phyloP scores from a whole-genome alignment of 108 stramenopile species.

The Cyclotella choctawhatcheeana region DNA sequence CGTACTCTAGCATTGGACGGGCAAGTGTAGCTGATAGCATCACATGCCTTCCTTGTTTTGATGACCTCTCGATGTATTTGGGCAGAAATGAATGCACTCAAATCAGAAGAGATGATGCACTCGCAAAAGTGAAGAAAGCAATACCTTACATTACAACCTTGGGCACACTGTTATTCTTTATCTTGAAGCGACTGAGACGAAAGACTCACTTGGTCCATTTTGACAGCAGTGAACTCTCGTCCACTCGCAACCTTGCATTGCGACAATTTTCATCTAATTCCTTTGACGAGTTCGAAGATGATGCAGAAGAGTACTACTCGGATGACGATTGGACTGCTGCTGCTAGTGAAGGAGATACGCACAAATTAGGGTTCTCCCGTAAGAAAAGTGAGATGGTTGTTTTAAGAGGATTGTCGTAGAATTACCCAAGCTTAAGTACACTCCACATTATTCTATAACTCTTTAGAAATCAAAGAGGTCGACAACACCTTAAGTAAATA shows the following conservation, averaged over 20 bases:
- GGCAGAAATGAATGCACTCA: conserved; percentile 46
- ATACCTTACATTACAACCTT: conserved; percentile 8
- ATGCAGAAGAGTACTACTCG: not conserved
- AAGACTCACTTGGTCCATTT: conserved; percentile 11
- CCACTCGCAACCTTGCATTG: not conserved
- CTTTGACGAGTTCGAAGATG: not conserved
- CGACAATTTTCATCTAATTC: conserved; percentile 3
- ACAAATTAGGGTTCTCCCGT: conserved; percentile 6
- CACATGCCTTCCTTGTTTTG: conserved; percentile 47
- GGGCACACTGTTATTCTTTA: not conserved
- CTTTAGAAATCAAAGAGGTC: no score
- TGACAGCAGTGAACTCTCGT: not conserved
- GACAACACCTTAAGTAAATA: no score
- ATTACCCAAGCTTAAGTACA: no score
- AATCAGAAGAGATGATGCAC: conserved; percentile 21
- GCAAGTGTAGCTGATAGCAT: conserved; percentile 36
- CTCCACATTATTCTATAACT: no score
- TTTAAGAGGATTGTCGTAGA: conserved; percentile 12
- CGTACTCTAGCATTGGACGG: conserved; percentile 45
- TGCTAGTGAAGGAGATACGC: conserved; percentile 18
- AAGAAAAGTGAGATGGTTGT: conserved; percentile 16
- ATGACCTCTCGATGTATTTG: conserved; percentile 38
- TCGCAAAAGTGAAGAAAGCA: not conserved
- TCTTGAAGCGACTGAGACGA: conserved; percentile 14
- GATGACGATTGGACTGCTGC: conserved; percentile 53